phyloP scores from a whole-genome alignment of 371 early-diverging fungal species.

The Mortierella sp. region DNA sequence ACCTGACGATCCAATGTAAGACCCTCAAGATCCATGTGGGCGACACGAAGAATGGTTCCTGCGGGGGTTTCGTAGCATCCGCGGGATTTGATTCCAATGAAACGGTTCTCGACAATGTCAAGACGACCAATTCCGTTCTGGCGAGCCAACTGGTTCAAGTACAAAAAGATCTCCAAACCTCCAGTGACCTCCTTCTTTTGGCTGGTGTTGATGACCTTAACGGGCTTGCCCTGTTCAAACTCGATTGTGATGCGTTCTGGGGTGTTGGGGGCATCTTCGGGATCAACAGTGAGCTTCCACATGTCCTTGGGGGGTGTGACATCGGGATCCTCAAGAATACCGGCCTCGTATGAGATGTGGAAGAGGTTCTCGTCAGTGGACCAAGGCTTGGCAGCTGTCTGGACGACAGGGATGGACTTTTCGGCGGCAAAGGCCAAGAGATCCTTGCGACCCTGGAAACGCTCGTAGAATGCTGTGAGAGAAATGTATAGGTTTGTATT shows the following conservation, averaged over 20 bases:
- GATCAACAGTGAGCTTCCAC: constrained; percentile 97
- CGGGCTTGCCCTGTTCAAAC: constrained; percentile 91
- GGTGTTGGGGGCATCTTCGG: constrained; percentile 95
- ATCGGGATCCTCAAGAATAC: constrained; percentile 95
- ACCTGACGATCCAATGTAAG: constrained; percentile 95
- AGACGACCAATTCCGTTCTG: constrained; percentile 97
- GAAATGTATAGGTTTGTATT: neutral
- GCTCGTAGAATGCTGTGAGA: constrained; percentile 80
- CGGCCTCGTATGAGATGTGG: constrained; percentile 98
- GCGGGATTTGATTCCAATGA: constrained; percentile 98
- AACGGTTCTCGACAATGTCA: constrained; percentile 98
- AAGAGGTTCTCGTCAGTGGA: constrained; percentile 99
- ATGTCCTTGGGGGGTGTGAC: constrained; percentile 95
- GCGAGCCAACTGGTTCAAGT: constrained; percentile 95
- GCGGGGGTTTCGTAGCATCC: constrained; percentile 99
- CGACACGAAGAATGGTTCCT: constrained; percentile 94
- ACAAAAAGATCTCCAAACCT: constrained; percentile 88
- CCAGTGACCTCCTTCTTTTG: constrained; percentile 75
- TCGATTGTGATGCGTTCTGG: constrained; percentile 94
- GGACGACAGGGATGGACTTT: constrained; percentile 94
- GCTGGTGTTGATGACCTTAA: constrained; percentile 84
- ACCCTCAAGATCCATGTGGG: constrained; percentile 97
- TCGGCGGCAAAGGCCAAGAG: constrained; percentile 92
- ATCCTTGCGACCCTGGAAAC: constrained; percentile 94
- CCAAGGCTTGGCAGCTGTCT: constrained; percentile 97